phyloP scores from a whole-genome alignment of 305 asterid species.

The Fraxinus dipetala region DNA sequence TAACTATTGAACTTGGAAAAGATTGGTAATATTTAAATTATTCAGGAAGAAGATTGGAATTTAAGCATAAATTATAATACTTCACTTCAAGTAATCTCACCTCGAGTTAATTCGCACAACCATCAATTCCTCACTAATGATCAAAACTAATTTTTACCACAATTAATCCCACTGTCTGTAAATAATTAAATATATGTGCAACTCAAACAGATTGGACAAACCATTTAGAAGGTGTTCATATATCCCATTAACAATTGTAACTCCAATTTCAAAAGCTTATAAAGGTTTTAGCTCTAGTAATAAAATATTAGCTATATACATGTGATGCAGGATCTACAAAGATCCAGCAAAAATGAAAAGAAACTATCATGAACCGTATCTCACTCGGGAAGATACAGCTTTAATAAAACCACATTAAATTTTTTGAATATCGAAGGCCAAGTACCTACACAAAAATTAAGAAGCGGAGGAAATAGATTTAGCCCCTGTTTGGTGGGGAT shows the following conservation, averaged over 20 bases:
- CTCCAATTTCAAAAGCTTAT: constrained; percentile 3
- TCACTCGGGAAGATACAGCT: neutral
- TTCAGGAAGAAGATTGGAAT: constrained; percentile 14
- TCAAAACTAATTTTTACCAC: neutral
- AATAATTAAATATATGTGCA: neutral
- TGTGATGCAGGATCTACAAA: neutral
- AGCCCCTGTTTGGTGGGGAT: neutral
- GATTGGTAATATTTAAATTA: neutral
- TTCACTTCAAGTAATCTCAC: neutral
- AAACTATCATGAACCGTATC: neutral
- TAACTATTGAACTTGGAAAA: constrained; percentile 4
- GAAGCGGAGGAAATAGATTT: neutral
- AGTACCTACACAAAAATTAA: neutral
- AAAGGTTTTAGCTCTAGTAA: neutral
- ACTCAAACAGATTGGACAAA: neutral
- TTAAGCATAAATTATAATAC: constrained; percentile 13
- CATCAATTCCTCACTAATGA: neutral
- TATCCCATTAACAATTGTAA: neutral
- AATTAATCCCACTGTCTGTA: neutral
- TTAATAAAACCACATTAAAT: neutral
- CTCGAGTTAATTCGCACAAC: neutral
- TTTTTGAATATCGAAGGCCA: neutral
- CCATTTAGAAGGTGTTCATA: neutral
- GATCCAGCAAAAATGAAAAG: neutral
- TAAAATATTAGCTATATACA: neutral